A percentile compares a stretch with the other conserved stretches of the same genome.
These are phyloP conservation scores for Sarocladium strictum DNA, from an alignment of 2,329 filamentous ascomycete species.

Conservation along the genomic window DNA sequence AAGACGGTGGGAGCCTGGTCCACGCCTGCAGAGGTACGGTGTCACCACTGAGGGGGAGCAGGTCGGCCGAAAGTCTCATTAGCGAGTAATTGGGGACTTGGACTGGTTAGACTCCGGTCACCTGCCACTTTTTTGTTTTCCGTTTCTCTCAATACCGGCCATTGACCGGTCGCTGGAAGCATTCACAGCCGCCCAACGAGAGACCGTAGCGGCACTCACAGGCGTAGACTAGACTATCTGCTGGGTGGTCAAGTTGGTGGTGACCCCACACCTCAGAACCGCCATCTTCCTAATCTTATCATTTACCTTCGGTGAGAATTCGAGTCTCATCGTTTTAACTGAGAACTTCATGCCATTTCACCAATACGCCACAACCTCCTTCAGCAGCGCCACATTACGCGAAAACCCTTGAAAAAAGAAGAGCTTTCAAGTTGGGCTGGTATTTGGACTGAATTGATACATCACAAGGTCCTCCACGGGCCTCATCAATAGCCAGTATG, in stretches of 20 bases:
- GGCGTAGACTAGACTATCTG: no score
- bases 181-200: neutral
- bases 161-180: neutral
- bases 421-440: neutral
- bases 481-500: slow-evolving; percentile 34
- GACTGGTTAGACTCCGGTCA: neutral
- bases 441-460: neutral
- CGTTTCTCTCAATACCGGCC: neutral
- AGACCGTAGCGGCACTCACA: neutral
- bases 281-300: neutral
- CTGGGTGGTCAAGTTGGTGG: neutral
- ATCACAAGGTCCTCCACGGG: neutral
- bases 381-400: neutral
- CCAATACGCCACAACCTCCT: neutral
- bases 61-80: neutral
- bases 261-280: neutral
- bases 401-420: neutral
- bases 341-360: slow-evolving; percentile 9
- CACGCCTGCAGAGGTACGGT: no score
- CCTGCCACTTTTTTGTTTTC: neutral
- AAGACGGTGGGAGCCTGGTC: no score
- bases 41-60: neutral
- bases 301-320: slow-evolving; percentile 18
- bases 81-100: no score
- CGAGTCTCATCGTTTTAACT: slow-evolving; percentile 10